Evolutionary conservation across 2,329 filamentous ascomycete genomes (phyloP), one percentile per base, ranked within the genome.

Genomic region (Helotiales sp.): DNA sequence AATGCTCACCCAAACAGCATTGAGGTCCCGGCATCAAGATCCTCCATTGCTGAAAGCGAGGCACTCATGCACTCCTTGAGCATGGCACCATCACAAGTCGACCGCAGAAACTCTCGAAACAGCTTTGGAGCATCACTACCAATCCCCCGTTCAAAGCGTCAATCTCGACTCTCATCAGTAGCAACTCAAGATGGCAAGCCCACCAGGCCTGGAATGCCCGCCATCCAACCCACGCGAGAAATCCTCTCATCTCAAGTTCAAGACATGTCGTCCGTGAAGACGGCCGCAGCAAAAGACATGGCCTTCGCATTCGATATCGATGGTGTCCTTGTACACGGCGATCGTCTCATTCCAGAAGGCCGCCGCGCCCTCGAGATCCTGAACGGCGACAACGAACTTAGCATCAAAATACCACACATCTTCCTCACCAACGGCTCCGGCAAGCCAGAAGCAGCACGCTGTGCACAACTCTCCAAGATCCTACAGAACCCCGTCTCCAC

Each of bases 281-380:
- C 91, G 17, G 80, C 80, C 32, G 85, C 85, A 66, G 90, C 89
- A 66, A 93, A 93, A 84, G 89, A 93, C 81, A 92, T 93, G 89
- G 89, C 89, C 6, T 93, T 93, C 71, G 91, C 89, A 74, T 94
- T 93, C 71, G 91, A 93, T 78, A 89, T 90, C 69, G 88, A 93
- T 74, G 91, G 90, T 82, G 90, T 93, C 66, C 83, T 93, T 26
- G 90, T 92, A 65, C 90, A 92, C 79, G 89, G 89, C 75, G 89
- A 90, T 79, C 83, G 89, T 66, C 80, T 91, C 66, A 92, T 92
- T 70, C 88, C 88, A 49, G 86, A 91, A 80, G 89, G 88, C 68
- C 82, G 86, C 75, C 84, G 86, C 66, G 87, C 86, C 15, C 85
- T 92, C 45, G 86, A 90, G 77, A 91, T 92, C 78, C 82, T 92